Conservation (phyloP, 2,329 filamentous ascomycete species). For the Aspergillus persii region DNA sequence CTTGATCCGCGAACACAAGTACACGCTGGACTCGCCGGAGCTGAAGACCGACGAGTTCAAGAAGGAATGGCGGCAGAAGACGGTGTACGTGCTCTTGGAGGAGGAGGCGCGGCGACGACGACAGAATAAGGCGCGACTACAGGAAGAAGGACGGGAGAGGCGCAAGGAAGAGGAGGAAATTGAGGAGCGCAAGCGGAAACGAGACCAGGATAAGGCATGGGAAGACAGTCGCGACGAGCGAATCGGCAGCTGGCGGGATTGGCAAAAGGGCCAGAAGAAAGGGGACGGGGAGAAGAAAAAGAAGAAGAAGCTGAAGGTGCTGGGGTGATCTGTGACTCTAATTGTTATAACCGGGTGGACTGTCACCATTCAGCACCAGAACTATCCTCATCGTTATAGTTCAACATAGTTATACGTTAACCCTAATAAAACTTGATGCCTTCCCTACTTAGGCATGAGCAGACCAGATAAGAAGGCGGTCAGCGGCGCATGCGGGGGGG, state of each 20-base stretch:
- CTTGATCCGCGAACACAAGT: slow-evolving; percentile 89
- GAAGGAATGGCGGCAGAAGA: slow-evolving; percentile 84
- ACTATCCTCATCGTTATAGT: neutral
- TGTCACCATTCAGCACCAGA: neutral
- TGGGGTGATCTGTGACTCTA: slow-evolving; percentile 33
- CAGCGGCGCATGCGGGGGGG: slow-evolving; percentile 11
- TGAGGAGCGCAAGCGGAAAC: slow-evolving; percentile 76
- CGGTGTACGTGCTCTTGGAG: slow-evolving; percentile 84
- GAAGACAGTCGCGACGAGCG: slow-evolving; percentile 86
- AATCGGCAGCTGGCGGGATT: slow-evolving; percentile 92
- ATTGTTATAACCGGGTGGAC: too few relatives aligned
- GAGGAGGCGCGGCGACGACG: slow-evolving; percentile 81
- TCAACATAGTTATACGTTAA: too few relatives aligned
- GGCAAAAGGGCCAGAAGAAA: slow-evolving; percentile 68
- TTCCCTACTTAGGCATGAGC: neutral
- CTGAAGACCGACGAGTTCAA: slow-evolving; percentile 76
- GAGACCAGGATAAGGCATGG: slow-evolving; percentile 93
- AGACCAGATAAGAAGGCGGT: slow-evolving; percentile 12
- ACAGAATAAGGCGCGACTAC: slow-evolving; percentile 90
- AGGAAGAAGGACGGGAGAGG: slow-evolving; percentile 91
- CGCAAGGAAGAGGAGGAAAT: slow-evolving; percentile 80
- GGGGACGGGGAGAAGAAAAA: slow-evolving; percentile 53
- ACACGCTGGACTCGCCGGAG: slow-evolving; percentile 84
- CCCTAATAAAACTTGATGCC: neutral
- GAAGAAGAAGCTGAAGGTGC: slow-evolving; percentile 57